Conservation (phyloP, 768 basidiomycete genomes). For the Lactarius indigo region DNA sequence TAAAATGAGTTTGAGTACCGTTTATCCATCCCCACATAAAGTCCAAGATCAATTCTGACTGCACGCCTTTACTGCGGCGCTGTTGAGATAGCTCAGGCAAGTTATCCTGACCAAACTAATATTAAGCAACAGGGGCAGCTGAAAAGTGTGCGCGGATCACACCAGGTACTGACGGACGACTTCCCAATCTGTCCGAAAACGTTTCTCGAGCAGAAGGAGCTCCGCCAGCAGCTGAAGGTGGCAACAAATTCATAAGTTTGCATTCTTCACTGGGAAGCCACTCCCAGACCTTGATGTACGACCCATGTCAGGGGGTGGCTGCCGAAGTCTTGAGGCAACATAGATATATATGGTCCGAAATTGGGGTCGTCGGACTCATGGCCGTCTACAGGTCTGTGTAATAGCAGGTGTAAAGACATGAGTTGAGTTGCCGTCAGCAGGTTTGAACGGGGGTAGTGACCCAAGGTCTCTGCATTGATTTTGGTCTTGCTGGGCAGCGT, state of each 20-base stretch:
- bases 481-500: slow-evolving; percentile 66
- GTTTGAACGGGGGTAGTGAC: slow-evolving; percentile 48
- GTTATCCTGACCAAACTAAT: slow-evolving; percentile 9
- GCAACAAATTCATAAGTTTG: slow-evolving; percentile 43
- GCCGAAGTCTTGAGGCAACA: slow-evolving; percentile 69
- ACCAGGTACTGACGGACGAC: slow-evolving; percentile 52
- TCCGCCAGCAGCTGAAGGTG: slow-evolving; percentile 43
- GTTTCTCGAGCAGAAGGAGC: slow-evolving; percentile 41
- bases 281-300: slow-evolving; percentile 31
- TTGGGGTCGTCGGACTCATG: slow-evolving; percentile 46
- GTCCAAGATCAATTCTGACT: slow-evolving; percentile 33
- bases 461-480: slow-evolving; percentile 70
- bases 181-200: slow-evolving; percentile 60
- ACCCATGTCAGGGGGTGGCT: slow-evolving; percentile 83
- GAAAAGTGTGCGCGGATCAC: slow-evolving; percentile 25
- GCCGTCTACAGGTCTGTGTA: slow-evolving; percentile 52
- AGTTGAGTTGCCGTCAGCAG: slow-evolving; percentile 64
- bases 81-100: slow-evolving; percentile 9
- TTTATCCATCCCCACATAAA: slow-evolving; percentile 93
- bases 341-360: slow-evolving; percentile 76
- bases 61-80: not conserved
- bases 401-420: slow-evolving; percentile 74
- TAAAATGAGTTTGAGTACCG: slow-evolving; percentile 44
- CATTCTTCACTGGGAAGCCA: slow-evolving; percentile 26
- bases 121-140: not conserved